phyloP scores from a whole-genome alignment of 2,329 filamentous ascomycete genomes.

The Phyllosticta capitalensis region DNA sequence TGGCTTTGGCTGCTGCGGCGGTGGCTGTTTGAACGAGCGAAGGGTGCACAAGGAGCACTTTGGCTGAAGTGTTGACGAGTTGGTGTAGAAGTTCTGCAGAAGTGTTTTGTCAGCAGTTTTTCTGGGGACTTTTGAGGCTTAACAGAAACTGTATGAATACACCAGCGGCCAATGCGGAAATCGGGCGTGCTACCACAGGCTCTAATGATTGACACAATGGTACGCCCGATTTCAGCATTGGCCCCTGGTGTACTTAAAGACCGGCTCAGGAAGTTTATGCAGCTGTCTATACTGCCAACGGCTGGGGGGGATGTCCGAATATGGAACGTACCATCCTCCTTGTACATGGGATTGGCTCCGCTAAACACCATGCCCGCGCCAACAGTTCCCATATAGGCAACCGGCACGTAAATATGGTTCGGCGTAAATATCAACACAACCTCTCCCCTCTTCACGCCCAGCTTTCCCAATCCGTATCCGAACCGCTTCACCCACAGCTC shows the following conservation, averaged over 20 bases:
- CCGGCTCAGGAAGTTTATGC: conserved; percentile 2
- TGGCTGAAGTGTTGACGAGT: conserved; percentile 59
- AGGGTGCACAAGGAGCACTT: conserved; percentile 55
- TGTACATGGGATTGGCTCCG: conserved; percentile 62
- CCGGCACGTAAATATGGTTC: conserved; percentile 66
- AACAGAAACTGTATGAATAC: too few species aligned
- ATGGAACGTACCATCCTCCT: conserved; percentile 24
- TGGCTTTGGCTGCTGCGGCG: conserved; percentile 52
- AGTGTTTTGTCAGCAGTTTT: neutral
- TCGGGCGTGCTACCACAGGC: too few species aligned
- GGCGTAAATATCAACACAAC: conserved; percentile 64
- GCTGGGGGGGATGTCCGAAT: neutral
- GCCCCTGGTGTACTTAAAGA: too few species aligned
- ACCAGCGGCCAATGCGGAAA: too few species aligned
- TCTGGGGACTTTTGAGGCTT: neutral
- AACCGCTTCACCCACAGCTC: conserved; percentile 61
- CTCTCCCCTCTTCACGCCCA: conserved; percentile 58
- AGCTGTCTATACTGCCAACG: neutral
- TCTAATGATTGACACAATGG: too few species aligned
- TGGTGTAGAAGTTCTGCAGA: conserved; percentile 65
- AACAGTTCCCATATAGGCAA: conserved; percentile 60
- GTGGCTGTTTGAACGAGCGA: conserved; percentile 52
- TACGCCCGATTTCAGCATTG: too few species aligned
- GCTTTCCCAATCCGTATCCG: conserved; percentile 54
- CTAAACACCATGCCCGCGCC: conserved; percentile 74